These are phyloP conservation scores for Colletotrichum tanaceti DNA, from an alignment of 2,329 filamentous ascomycete genomes.

Conservation along the genomic window DNA sequence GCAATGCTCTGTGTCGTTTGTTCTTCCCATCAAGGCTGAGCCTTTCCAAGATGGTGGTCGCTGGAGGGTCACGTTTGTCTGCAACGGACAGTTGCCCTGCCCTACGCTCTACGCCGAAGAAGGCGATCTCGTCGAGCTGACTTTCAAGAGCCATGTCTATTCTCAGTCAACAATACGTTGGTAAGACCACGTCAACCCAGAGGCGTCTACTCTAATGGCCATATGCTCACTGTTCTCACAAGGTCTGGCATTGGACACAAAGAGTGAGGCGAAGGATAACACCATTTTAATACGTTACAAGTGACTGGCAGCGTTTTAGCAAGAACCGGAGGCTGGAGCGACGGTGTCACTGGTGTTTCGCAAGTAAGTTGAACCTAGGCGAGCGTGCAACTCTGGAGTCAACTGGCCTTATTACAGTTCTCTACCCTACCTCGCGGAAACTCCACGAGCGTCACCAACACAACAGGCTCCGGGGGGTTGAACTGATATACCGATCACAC, in stretches of 20 bases:
- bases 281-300: neutral
- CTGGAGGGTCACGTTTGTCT: conserved; percentile 35
- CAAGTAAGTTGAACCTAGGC: neutral
- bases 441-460: conserved; percentile 31
- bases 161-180: conserved; percentile 30
- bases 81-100: conserved; percentile 34
- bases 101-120: conserved; percentile 32
- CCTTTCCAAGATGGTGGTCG: conserved; percentile 23
- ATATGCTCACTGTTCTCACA: neutral
- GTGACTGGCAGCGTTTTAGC: neutral
- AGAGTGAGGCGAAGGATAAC: neutral
- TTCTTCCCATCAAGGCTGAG: neutral
- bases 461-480: conserved; percentile 26
- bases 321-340: conserved; percentile 34
- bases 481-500: conserved; percentile 37
- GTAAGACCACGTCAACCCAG: neutral
- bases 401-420: neutral
- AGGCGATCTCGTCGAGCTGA: conserved; percentile 28
- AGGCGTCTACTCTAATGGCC: neutral
- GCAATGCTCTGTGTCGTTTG: rapidly evolving
- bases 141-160: conserved; percentile 27
- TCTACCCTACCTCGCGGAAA: conserved; percentile 32
- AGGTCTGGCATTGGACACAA: conserved; percentile 37
- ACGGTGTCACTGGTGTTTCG: conserved; percentile 27
- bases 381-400: neutral